These are phyloP conservation scores for Globisporangium takayamanum DNA, from an alignment of 352 stramenopile species.

Conservation along the genomic window DNA sequence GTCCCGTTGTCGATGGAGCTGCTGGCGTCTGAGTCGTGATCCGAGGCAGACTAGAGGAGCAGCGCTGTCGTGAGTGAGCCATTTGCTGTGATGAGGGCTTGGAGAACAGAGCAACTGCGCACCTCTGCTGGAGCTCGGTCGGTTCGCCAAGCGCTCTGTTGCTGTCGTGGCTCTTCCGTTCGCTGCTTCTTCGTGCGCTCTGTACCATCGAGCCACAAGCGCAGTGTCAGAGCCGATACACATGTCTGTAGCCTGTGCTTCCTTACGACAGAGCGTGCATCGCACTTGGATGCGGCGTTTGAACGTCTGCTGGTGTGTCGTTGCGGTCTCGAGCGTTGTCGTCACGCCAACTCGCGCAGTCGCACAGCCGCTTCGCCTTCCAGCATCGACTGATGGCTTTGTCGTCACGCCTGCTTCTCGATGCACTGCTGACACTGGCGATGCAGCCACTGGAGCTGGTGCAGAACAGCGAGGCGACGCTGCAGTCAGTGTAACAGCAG, in stretches of 20 bases:
- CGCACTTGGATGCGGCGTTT: conserved; percentile 29
- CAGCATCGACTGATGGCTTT: background rate
- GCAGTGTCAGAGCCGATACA: background rate
- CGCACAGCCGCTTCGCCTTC: conserved; percentile 9
- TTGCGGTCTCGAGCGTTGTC: background rate
- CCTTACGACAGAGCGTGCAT: background rate
- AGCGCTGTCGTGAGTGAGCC: no score
- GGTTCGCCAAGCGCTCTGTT: background rate
- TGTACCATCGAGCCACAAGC: background rate
- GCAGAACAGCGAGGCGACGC: background rate
- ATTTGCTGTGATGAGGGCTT: background rate
- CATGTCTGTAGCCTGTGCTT: background rate
- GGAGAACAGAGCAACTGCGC: background rate
- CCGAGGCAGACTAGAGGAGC: no score
- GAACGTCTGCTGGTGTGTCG: conserved; percentile 5
- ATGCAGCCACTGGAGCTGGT: background rate
- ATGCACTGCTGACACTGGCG: background rate
- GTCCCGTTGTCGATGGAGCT: background rate
- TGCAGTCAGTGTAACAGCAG: background rate
- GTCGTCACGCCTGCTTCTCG: background rate
- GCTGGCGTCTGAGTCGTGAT: background rate
- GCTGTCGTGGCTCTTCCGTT: background rate
- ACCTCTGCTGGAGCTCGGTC: conserved; percentile 2
- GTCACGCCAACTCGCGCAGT: conserved; percentile 19
- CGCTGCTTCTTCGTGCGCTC: conserved; percentile 25